A percentile compares a stretch with the other conserved stretches of the same genome.
Evolutionary conservation across 2,329 filamentous ascomycete genomes (phyloP).

Genomic region (Neopestalotiopsis sp.): DNA sequence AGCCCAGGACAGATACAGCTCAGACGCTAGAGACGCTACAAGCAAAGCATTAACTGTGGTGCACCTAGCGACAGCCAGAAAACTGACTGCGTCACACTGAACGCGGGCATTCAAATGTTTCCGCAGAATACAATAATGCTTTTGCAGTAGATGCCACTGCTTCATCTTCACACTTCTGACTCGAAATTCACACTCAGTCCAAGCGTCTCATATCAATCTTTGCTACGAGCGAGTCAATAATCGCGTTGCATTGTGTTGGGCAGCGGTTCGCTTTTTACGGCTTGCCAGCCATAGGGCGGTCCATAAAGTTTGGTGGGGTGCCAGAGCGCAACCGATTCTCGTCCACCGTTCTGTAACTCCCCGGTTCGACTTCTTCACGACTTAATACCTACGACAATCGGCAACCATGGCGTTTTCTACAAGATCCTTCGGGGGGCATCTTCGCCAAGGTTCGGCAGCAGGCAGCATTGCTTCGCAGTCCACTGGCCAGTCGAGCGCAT

Average conservation of each 20-base stretch:
- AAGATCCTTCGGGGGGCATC: conserved; percentile 66
- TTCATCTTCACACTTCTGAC: no score
- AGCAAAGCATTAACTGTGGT: background rate
- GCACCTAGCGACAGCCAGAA: background rate
- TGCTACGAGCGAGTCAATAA: background rate
- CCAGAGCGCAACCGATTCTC: background rate
- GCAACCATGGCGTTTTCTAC: conserved; percentile 60
- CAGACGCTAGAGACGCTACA: background rate
- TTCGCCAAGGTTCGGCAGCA: conserved; percentile 65
- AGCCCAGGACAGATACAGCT: background rate
- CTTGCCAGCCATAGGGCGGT: background rate
- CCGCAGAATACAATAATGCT: no score
- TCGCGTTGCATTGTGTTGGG: no score
- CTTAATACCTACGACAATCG: background rate
- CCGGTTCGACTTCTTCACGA: background rate
- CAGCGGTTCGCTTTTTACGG: background rate
- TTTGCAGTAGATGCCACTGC: no score
- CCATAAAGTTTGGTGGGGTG: background rate
- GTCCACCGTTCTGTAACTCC: background rate
- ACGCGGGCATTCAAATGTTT: no score
- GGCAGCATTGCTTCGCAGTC: conserved; percentile 46
- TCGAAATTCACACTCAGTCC: no score
- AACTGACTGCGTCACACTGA: no score
- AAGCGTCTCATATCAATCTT: no score
- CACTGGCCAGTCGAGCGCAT: conserved; percentile 68